Evolutionary conservation across 2,329 filamentous ascomycete genomes (phyloP).

Genomic region (Westerdykella sp.): DNA sequence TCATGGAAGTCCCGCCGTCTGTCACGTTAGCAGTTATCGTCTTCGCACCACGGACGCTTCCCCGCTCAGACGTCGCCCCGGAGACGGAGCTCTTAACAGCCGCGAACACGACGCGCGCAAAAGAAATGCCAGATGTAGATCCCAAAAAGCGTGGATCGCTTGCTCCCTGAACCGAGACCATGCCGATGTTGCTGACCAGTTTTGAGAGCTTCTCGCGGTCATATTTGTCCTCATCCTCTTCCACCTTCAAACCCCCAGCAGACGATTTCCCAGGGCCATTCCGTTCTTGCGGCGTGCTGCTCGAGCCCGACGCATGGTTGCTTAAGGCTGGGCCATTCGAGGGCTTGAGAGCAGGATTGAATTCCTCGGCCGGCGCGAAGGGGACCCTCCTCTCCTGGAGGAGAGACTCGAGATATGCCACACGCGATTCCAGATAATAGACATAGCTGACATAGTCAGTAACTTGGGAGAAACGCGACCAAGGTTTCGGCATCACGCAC

Average conservation of each 20-base stretch:
- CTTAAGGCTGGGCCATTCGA: slow-evolving; percentile 24
- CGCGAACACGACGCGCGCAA: slow-evolving; percentile 88
- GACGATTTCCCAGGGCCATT: slow-evolving; percentile 16
- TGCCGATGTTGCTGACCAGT: slow-evolving; percentile 62
- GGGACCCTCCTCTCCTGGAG: slow-evolving; percentile 63
- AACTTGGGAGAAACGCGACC: neutral
- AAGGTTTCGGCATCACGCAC: slow-evolving; percentile 26
- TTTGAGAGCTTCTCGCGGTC: slow-evolving; percentile 59
- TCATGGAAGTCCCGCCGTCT: slow-evolving; percentile 69
- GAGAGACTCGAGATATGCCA: slow-evolving; percentile 74
- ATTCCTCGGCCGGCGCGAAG: slow-evolving; percentile 63
- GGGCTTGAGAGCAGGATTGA: slow-evolving; percentile 44
- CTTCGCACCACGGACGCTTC: slow-evolving; percentile 55
- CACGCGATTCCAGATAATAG: slow-evolving; percentile 83
- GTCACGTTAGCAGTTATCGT: slow-evolving; percentile 43
- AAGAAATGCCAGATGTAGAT: slow-evolving; percentile 84
- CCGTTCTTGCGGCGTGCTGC: slow-evolving; percentile 9
- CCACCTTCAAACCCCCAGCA: slow-evolving; percentile 9
- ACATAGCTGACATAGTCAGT: slow-evolving; percentile 61
- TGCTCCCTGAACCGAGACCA: slow-evolving; percentile 70
- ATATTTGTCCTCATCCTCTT: slow-evolving; percentile 44
- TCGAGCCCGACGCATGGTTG: slow-evolving; percentile 16
- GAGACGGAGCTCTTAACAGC: slow-evolving; percentile 74
- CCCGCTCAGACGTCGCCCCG: slow-evolving; percentile 54
- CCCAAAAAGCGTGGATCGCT: slow-evolving; percentile 77